Conservation (phyloP, 2,329 filamentous ascomycete species). For the Fusarium luffae region DNA sequence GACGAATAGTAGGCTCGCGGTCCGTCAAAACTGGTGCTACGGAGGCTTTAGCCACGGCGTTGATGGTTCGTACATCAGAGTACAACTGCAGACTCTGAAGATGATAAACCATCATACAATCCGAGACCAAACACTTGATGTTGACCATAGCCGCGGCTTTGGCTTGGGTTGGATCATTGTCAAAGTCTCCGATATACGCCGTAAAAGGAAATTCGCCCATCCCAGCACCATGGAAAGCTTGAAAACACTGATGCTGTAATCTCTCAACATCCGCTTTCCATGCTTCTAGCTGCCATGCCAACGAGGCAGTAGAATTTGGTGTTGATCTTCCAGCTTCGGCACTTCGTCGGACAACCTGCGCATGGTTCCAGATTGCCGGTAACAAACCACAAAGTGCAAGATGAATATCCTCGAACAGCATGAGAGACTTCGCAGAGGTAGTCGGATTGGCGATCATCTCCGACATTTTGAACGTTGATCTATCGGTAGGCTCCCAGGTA, state of each 20-base stretch:
- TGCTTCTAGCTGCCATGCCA: constrained; percentile 44
- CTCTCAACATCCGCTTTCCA: constrained; percentile 45
- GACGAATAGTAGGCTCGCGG: constrained; percentile 24
- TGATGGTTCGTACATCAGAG: constrained; percentile 49
- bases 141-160: constrained; percentile 42
- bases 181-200: constrained; percentile 47
- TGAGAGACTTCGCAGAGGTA: constrained; percentile 40
- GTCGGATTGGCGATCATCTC: constrained; percentile 47
- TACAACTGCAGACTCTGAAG: constrained; percentile 52
- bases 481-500: constrained; percentile 48
- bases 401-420: constrained; percentile 51
- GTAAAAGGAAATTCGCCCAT: constrained; percentile 34
- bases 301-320: constrained; percentile 22
- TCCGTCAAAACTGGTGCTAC: constrained; percentile 12
- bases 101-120: constrained; percentile 52
- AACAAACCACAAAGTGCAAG: constrained; percentile 48
- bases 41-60: constrained; percentile 37
- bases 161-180: constrained; percentile 41
- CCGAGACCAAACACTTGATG: constrained; percentile 48
- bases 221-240: constrained; percentile 20
- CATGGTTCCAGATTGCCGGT: constrained; percentile 48
- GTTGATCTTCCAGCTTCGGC: constrained; percentile 19
- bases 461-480: constrained; percentile 47
- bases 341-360: constrained; percentile 42
- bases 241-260: constrained; percentile 34